Conservation (phyloP, 305 asterid species). For the Fraxinus platypoda region DNA sequence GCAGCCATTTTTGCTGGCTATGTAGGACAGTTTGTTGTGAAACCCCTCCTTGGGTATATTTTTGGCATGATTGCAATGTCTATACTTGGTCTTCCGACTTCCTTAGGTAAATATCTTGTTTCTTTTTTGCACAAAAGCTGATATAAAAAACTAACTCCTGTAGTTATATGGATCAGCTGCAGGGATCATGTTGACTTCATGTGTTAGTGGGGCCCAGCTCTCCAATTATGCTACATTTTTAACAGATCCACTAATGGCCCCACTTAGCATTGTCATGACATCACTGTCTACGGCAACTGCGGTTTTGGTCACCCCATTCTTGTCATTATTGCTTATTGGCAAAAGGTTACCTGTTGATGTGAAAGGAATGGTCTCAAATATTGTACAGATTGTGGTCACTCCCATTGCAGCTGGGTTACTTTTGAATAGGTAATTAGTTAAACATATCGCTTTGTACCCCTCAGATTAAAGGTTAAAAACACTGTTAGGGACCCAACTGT, state of each 20-base stretch:
- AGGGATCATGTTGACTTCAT: slow-evolving; percentile 87
- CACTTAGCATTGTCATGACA: slow-evolving; percentile 97
- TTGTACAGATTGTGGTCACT: slow-evolving; percentile 83
- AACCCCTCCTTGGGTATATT: slow-evolving; percentile 85
- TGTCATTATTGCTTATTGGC: slow-evolving; percentile 84
- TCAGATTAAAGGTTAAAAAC: neutral
- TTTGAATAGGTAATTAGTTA: slow-evolving; percentile 56
- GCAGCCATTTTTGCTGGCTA: slow-evolving; percentile 77
- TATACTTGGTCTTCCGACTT: slow-evolving; percentile 71
- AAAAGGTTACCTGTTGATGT: slow-evolving; percentile 86
- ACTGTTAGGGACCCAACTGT: neutral
- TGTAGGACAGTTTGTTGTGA: slow-evolving; percentile 76
- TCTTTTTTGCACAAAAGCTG: slow-evolving; percentile 6
- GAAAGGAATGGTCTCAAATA: slow-evolving; percentile 87
- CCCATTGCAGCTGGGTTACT: slow-evolving; percentile 87
- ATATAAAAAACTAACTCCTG: slow-evolving; percentile 21
- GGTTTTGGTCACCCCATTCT: slow-evolving; percentile 70
- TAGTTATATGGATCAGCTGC: slow-evolving; percentile 53
- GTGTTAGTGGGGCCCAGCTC: slow-evolving; percentile 96
- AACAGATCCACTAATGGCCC: slow-evolving; percentile 90
- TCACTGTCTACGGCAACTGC: slow-evolving; percentile 91
- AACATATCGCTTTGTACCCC: neutral
- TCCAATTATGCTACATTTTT: slow-evolving; percentile 91
- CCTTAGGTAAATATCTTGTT: slow-evolving; percentile 53
- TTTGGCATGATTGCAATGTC: slow-evolving; percentile 68